phyloP scores from a whole-genome alignment of 2,329 filamentous ascomycete genomes.

The Pseudogymnoascus sp. region DNA sequence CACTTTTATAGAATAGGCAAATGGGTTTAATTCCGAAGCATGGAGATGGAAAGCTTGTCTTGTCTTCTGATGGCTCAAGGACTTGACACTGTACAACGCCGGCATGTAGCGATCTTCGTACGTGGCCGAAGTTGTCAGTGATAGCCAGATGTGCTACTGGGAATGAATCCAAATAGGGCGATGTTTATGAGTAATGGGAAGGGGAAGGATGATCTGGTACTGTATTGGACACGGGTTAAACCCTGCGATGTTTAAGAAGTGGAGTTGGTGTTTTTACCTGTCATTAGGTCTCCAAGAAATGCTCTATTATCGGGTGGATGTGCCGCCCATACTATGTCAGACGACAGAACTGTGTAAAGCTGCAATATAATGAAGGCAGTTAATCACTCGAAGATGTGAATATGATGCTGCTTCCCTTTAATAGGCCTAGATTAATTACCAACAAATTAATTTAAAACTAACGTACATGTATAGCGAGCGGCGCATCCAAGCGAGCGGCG shows the following conservation, averaged over 20 bases:
- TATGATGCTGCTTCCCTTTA: neutral
- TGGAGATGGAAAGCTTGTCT: slow-evolving; percentile 6
- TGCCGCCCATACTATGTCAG: neutral
- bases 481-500: too few species aligned
- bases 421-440: neutral
- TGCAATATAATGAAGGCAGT: neutral
- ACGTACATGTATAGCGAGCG: too few species aligned
- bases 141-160: neutral
- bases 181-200: neutral
- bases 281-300: neutral
- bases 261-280: neutral
- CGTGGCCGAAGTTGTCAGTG: neutral
- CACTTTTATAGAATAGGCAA: slow-evolving; percentile 3
- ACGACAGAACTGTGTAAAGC: neutral
- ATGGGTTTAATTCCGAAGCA: neutral
- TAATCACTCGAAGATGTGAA: neutral
- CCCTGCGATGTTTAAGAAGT: neutral
- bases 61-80: neutral
- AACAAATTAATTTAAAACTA: neutral
- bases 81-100: neutral
- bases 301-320: neutral
- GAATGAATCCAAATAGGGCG: neutral
- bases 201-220: neutral
- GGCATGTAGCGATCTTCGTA: neutral
- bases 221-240: neutral